Conservation (phyloP, 495 filamentous ascomycete genomes). For the Xylaria scruposa region DNA sequence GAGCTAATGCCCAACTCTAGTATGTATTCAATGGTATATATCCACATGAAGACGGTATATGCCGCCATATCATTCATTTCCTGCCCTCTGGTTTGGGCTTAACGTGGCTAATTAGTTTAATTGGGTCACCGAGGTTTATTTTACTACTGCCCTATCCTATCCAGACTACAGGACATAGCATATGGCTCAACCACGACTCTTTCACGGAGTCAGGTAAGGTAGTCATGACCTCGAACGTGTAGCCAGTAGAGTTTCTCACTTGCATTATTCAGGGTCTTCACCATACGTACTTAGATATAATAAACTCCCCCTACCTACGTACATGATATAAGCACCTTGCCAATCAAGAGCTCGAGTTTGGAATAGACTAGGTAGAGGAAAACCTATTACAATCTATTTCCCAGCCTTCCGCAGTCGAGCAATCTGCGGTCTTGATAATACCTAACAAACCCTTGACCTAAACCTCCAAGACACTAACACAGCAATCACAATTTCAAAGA, state of each 20-base stretch:
- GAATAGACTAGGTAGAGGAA: too few relatives aligned
- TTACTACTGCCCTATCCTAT: not conserved
- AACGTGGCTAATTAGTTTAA: not conserved
- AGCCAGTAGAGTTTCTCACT: not conserved
- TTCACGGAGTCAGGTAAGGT: not conserved
- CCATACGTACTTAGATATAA: too few relatives aligned
- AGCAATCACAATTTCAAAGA: not conserved
- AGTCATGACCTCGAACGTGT: not conserved
- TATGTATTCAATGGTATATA: not conserved
- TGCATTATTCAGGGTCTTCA: not conserved
- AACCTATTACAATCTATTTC: too few relatives aligned
- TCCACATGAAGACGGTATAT: conserved; percentile 1
- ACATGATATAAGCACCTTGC: too few relatives aligned
- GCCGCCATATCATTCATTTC: not conserved
- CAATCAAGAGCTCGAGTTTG: too few relatives aligned
- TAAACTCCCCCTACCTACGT: not conserved
- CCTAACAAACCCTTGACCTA: too few relatives aligned
- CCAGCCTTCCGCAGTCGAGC: too few relatives aligned
- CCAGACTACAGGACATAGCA: too few relatives aligned
- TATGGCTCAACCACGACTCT: not conserved
- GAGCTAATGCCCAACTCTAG: not conserved
- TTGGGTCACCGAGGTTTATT: not conserved
- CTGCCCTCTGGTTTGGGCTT: not conserved
- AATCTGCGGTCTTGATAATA: too few relatives aligned
- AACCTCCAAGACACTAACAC: not conserved